Conservation (phyloP, 805 yeast species). For the Candida insectorum region DNA sequence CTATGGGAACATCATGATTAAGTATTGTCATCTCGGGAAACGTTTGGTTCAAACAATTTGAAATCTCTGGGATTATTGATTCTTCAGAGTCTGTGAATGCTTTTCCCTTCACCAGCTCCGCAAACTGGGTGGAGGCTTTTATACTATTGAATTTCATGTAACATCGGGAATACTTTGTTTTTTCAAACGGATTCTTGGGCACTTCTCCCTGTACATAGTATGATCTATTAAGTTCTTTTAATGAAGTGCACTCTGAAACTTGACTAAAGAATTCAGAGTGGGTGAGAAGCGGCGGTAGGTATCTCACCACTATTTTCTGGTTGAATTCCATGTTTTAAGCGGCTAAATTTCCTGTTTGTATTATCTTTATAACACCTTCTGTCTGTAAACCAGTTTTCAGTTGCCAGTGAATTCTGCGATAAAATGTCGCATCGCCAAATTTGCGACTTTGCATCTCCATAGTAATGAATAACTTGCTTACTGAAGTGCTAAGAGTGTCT, state of each 20-base stretch:
- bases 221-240: slow-evolving; percentile 4
- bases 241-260: slow-evolving; percentile 11
- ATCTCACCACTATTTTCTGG: neutral
- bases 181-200: slow-evolving; percentile 37
- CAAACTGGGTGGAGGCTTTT: slow-evolving; percentile 23
- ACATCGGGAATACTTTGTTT: slow-evolving; percentile 39
- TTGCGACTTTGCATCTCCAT: slow-evolving; percentile 1
- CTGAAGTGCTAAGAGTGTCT: slow-evolving; percentile 3
- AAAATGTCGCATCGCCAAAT: slow-evolving; percentile 3
- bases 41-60: slow-evolving; percentile 24
- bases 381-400: no score
- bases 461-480: slow-evolving; percentile 11
- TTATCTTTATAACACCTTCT: no score
- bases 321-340: no score
- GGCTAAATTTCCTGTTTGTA: no score
- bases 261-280: slow-evolving; percentile 24
- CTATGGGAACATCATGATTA: no score
- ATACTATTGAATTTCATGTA: slow-evolving; percentile 34
- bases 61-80: slow-evolving; percentile 26
- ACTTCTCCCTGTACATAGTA: slow-evolving; percentile 43
- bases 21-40: neutral
- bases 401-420: no score
- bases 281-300: slow-evolving; percentile 39
- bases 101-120: slow-evolving; percentile 17
- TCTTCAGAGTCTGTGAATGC: slow-evolving; percentile 14